These are phyloP conservation scores for Globisporangium cylindrosporum DNA, from an alignment of 352 stramenopile species.

Conservation along the genomic window DNA sequence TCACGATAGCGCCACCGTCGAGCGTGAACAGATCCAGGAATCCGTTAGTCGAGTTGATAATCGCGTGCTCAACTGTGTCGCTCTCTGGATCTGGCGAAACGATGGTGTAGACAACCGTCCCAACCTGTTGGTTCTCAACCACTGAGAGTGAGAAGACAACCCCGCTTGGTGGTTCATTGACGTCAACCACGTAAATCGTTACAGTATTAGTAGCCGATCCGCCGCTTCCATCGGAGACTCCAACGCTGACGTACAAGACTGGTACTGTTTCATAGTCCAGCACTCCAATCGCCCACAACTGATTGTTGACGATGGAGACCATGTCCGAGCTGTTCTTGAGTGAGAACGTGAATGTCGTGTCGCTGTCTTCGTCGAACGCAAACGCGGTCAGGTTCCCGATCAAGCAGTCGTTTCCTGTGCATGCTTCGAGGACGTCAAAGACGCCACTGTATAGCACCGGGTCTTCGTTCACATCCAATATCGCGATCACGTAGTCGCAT, in stretches of 20 bases:
- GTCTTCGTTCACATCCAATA: slow-evolving; percentile 46
- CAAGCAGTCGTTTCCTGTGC: slow-evolving; percentile 36
- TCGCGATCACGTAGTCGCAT: slow-evolving; percentile 41
- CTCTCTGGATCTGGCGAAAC: slow-evolving; percentile 37
- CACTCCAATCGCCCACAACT: slow-evolving; percentile 8
- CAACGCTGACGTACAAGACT: slow-evolving; percentile 18
- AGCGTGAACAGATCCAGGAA: slow-evolving; percentile 14
- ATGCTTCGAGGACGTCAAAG: slow-evolving; percentile 54
- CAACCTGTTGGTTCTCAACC: slow-evolving; percentile 35
- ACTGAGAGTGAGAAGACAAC: slow-evolving; percentile 26
- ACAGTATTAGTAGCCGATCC: slow-evolving; percentile 19
- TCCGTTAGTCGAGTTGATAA: slow-evolving; percentile 7
- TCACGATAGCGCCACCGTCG: not conserved
- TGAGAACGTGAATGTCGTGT: slow-evolving; percentile 30
- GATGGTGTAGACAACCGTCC: slow-evolving; percentile 24
- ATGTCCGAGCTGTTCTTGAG: slow-evolving; percentile 16
- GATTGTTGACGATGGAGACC: not conserved
- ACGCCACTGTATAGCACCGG: slow-evolving; percentile 32
- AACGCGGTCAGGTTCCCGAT: slow-evolving; percentile 35
- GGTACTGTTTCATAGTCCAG: slow-evolving; percentile 8
- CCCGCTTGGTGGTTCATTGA: slow-evolving; percentile 31
- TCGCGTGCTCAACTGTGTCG: slow-evolving; percentile 22
- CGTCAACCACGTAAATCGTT: slow-evolving; percentile 25
- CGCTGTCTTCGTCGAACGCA: slow-evolving; percentile 47
- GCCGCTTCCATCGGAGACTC: slow-evolving; percentile 23